These are phyloP conservation scores for Daucus carota DNA, from an alignment of 129 eudicot genomes.

Conservation along the genomic window DNA sequence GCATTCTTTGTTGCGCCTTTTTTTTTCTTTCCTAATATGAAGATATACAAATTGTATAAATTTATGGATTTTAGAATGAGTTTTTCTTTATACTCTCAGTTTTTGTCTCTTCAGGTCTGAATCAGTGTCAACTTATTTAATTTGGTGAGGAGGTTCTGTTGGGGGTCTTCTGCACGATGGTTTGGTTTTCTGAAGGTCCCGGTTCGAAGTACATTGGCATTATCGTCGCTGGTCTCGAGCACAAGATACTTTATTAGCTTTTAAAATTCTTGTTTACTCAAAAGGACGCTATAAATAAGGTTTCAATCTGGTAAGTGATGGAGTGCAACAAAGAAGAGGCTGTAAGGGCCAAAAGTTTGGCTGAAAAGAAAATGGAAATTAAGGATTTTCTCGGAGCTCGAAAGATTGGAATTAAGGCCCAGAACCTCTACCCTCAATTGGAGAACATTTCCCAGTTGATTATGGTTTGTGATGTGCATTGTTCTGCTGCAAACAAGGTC, in stretches of 20 bases:
- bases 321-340: slow-evolving; percentile 74
- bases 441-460: slow-evolving; percentile 49
- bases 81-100: background rate
- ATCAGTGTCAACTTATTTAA: background rate
- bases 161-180: background rate
- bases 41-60: background rate
- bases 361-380: slow-evolving; percentile 51
- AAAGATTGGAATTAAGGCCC: slow-evolving; percentile 50
- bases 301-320: slow-evolving; percentile 28
- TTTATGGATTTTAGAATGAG: background rate
- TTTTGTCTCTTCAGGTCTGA: background rate
- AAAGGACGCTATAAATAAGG: slow-evolving; percentile 17
- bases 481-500: slow-evolving; percentile 39
- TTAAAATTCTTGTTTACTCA: slow-evolving; percentile 5
- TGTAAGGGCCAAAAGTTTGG: slow-evolving; percentile 36
- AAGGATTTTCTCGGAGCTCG: slow-evolving; percentile 46
- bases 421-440: slow-evolving; percentile 44
- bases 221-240: background rate
- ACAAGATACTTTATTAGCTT: background rate
- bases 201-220: background rate
- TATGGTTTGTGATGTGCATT: slow-evolving; percentile 52
- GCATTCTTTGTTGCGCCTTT: background rate
- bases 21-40: background rate
- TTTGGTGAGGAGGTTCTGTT: background rate
- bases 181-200: background rate